Base-by-base conservation (phyloP, 176 grass and related monocot genomes). In the Rhipidocladum racemiflorum region DNA sequence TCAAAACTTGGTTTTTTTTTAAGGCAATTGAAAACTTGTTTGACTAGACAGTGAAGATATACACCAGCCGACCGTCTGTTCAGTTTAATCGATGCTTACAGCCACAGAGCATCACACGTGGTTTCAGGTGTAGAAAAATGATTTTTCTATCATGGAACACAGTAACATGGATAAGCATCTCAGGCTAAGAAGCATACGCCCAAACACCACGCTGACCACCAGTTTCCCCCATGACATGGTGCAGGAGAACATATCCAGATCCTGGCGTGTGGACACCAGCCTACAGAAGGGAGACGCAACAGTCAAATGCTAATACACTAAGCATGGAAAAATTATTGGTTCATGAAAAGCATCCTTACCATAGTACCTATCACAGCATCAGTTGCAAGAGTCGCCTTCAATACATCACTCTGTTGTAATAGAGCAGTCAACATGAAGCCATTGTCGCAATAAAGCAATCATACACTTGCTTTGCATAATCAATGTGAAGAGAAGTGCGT, bases 221-320 rank as follows among this genome's bases (percentile, higher is more conserved):
- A 85, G 91, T 91, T 91, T 93, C 89, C 12, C 96, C 96, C 96
- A 98, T 98, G 46, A 98, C 83, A 79, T 98, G 96, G 74, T 98
- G 96, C 27, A 98, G 86, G 57, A 98, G 90, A 78, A 98, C 96
- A 80, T 98, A 98, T 88, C 91, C 96, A 63, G 96, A 98, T 69
- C 96, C 96, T 76, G 91, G 96, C 74, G 96, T 93, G 55, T 95
- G 83, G 74, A 86, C 82, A 79, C 88, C 88, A 84, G 92, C 87
- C 96, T 98, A 73, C 50, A 91, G 56, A 91, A 74, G 72, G 39
- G 55, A 51, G 24, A 61, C 44, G 39, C 12, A 63, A 73, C 7
- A 30, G 7, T 79, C 25, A 86, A 87, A 75, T 25, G 15, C 9
- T 40, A 84, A 84, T 55, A 43, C 18, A 29, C 4, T 45, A 85